Conservation (phyloP, 306 rosid species). For the Cucumis hystrix region DNA sequence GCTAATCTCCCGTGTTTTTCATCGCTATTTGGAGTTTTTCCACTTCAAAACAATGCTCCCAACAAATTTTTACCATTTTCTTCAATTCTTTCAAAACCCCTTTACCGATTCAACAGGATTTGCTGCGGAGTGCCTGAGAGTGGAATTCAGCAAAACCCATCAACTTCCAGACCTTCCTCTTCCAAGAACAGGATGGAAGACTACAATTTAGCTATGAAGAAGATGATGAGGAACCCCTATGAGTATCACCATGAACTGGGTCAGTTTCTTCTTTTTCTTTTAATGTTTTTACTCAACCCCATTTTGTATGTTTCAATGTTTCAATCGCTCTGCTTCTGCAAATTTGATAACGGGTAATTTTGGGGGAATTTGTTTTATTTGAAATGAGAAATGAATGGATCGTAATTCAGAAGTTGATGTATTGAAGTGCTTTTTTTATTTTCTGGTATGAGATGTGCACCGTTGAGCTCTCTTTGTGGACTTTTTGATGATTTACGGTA, state of each 20-base stretch:
- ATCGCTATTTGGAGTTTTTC: constrained; percentile 23
- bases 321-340: background rate
- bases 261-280: constrained; percentile 29
- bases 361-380: background rate
- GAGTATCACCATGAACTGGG: constrained; percentile 95
- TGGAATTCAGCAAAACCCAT: constrained; percentile 32
- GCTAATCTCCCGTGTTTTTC: constrained; percentile 19
- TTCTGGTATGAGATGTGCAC: background rate
- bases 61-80: constrained; percentile 5
- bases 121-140: constrained; percentile 43
- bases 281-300: background rate
- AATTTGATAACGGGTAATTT: background rate
- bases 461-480: background rate
- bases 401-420: background rate
- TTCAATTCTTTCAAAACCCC: constrained; percentile 4
- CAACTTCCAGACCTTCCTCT: constrained; percentile 16
- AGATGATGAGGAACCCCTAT: constrained; percentile 86
- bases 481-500: background rate
- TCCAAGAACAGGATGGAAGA: constrained; percentile 51
- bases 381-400: background rate
- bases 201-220: constrained; percentile 77
- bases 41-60: constrained; percentile 3
- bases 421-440: background rate
- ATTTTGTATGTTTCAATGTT: background rate
- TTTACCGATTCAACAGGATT: constrained; percentile 17